These are phyloP conservation scores for Panellus pusillus DNA, from an alignment of 768 basidiomycete genomes.

Conservation along the genomic window DNA sequence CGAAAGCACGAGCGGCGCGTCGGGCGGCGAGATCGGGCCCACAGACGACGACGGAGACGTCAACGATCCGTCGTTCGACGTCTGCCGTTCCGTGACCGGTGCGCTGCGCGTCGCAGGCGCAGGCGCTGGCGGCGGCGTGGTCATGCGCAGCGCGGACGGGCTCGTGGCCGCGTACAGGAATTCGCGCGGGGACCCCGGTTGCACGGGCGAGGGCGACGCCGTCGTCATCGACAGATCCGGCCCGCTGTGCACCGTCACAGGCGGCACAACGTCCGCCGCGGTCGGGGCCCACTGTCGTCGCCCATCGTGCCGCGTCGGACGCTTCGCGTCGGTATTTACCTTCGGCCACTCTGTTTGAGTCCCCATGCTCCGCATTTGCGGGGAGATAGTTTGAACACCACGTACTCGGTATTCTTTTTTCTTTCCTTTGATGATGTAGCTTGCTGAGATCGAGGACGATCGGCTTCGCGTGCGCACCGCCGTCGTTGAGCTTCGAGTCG, in stretches of 20 bases:
- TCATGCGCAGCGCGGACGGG: slow-evolving; percentile 3
- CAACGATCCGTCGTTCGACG: slow-evolving; percentile 51
- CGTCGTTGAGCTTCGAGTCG: slow-evolving; percentile 25
- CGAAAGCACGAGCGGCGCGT: slow-evolving; percentile 34
- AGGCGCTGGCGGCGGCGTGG: slow-evolving; percentile 17
- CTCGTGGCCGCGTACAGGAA: slow-evolving; percentile 20
- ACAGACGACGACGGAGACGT: slow-evolving; percentile 57
- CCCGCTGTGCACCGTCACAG: slow-evolving; percentile 18
- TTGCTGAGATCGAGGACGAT: slow-evolving; percentile 36
- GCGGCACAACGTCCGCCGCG: slow-evolving; percentile 11
- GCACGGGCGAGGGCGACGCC: slow-evolving; percentile 21
- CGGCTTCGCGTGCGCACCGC: slow-evolving; percentile 17
- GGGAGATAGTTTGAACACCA: slow-evolving; percentile 69
- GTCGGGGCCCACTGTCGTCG: slow-evolving; percentile 12
- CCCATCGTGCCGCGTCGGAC: slow-evolving; percentile 18
- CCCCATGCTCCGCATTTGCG: slow-evolving; percentile 52
- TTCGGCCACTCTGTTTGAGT: slow-evolving; percentile 51
- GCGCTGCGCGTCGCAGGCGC: slow-evolving; percentile 13
- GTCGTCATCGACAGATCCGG: slow-evolving; percentile 20
- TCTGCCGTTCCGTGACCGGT: slow-evolving; percentile 33
- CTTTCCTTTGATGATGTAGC: slow-evolving; percentile 37
- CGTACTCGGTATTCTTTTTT: slow-evolving; percentile 61
- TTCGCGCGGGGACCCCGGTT: slow-evolving; percentile 27
- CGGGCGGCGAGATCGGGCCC: slow-evolving; percentile 52
- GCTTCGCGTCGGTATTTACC: slow-evolving; percentile 24